A percentile compares a stretch with the other conserved stretches of the same genome.
Conservation (phyloP, 495 filamentous ascomycete species). For the Penicillium cinerascens region DNA sequence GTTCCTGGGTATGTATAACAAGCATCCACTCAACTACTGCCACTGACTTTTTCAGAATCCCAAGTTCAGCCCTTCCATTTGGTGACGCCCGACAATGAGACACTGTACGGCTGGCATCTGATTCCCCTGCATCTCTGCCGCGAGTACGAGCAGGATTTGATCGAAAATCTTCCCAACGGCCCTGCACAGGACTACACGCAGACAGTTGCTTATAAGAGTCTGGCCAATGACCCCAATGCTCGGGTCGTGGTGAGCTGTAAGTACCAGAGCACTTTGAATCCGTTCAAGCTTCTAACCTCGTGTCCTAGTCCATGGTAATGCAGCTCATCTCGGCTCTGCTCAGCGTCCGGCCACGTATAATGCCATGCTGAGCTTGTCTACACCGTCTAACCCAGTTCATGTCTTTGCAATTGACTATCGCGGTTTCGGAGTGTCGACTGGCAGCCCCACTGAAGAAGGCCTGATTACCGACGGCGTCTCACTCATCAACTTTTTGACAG, state of each 20-base stretch:
- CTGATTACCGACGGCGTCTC: slow-evolving; percentile 76
- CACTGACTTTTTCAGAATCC: slow-evolving; percentile 39
- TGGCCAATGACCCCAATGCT: slow-evolving; percentile 53
- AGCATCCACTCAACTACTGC: not conserved
- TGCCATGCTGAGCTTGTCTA: slow-evolving; percentile 39
- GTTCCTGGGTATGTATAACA: slow-evolving; percentile 62
- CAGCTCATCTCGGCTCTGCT: slow-evolving; percentile 44
- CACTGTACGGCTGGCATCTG: slow-evolving; percentile 59
- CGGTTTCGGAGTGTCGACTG: slow-evolving; percentile 80
- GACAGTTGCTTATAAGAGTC: slow-evolving; percentile 50
- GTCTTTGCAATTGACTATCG: slow-evolving; percentile 81
- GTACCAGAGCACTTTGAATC: not conserved
- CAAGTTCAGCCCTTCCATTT: slow-evolving; percentile 60
- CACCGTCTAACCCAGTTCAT: slow-evolving; percentile 54
- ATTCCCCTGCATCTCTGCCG: slow-evolving; percentile 53
- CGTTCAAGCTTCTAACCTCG: not conserved
- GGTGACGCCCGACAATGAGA: slow-evolving; percentile 54
- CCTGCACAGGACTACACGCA: slow-evolving; percentile 39
- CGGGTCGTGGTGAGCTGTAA: slow-evolving; percentile 56
- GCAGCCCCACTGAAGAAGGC: slow-evolving; percentile 75
- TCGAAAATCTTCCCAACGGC: slow-evolving; percentile 40
- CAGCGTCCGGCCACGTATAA: slow-evolving; percentile 43
- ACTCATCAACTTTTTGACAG: slow-evolving; percentile 57
- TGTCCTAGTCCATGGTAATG: slow-evolving; percentile 45
- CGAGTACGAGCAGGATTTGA: slow-evolving; percentile 45